These are phyloP conservation scores for Antitrichia curtipendula DNA, from an alignment of 225 moss, liverwort and hornwort genomes.

Conservation along the genomic window DNA sequence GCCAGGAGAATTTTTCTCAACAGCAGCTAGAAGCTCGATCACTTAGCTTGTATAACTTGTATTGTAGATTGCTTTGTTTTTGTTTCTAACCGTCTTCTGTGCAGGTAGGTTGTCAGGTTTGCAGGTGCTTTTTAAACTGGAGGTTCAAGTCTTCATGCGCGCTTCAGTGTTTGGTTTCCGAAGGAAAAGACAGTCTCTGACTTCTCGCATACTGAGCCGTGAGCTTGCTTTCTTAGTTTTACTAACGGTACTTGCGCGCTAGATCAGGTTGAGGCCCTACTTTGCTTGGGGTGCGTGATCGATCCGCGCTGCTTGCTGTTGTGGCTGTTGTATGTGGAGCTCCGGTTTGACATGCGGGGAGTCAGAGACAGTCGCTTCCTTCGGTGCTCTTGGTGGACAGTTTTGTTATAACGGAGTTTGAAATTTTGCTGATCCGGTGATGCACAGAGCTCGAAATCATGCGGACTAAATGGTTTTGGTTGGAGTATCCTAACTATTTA, in stretches of 20 bases:
- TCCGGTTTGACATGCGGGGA: slow-evolving; percentile 22
- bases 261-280: not conserved
- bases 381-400: slow-evolving; percentile 1
- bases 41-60: not conserved
- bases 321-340: not conserved
- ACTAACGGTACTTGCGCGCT: not conserved
- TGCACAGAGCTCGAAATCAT: not conserved
- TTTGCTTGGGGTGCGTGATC: not conserved
- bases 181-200: slow-evolving; percentile 50
- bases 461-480: not conserved
- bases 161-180: not conserved
- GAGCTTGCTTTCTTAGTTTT: not conserved
- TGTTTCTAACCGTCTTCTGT: not conserved
- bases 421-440: not conserved
- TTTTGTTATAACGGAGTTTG: not conserved
- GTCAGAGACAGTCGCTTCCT: slow-evolving; percentile 44
- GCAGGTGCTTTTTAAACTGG: not conserved
- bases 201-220: slow-evolving; percentile 29
- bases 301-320: not conserved
- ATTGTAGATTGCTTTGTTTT: not conserved
- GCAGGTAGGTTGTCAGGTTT: not conserved
- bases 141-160: not conserved
- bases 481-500: not conserved
- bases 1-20: not conserved
- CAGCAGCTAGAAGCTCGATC: not conserved